Conservation (phyloP, 805 yeast species). For the Myxozyma neglecta region DNA sequence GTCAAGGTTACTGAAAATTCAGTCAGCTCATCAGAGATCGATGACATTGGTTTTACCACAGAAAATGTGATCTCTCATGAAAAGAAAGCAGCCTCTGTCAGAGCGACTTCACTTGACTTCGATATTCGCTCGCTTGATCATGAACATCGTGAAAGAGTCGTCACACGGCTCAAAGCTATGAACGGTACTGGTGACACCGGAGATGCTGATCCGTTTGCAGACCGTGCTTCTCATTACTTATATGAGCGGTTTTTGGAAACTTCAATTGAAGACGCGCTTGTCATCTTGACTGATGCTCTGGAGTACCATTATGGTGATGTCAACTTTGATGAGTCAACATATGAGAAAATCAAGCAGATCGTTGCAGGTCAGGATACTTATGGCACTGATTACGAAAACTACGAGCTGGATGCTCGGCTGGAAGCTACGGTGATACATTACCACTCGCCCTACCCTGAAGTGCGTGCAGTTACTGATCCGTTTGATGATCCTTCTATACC, state of each 20-base stretch:
- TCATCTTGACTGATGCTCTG: constrained; percentile 44
- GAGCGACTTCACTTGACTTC: constrained; percentile 7
- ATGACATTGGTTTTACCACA: neutral
- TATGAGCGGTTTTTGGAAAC: constrained; percentile 21
- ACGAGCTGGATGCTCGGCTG: constrained; percentile 7
- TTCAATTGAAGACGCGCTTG: constrained; percentile 43
- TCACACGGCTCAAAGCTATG: constrained; percentile 20
- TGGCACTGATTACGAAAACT: constrained; percentile 10
- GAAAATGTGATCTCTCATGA: neutral
- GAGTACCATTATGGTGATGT: constrained; percentile 51
- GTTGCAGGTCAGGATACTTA: constrained; percentile 21
- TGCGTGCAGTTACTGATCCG: constrained; percentile 59
- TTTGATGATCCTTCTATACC: constrained; percentile 53
- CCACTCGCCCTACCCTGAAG: constrained; percentile 65
- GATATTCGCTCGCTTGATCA: constrained; percentile 7
- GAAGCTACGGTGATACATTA: constrained; percentile 46
- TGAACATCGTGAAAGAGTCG: constrained; percentile 9
- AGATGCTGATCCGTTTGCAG: constrained; percentile 25
- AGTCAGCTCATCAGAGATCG: neutral
- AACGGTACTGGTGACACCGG: constrained; percentile 21
- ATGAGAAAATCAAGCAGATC: constrained; percentile 7
- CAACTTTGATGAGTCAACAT: constrained; percentile 30
- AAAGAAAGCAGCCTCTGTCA: neutral
- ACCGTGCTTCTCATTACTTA: constrained; percentile 15
- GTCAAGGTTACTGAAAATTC: neutral